Evolutionary conservation across 1,139 yeast species (phyloP).

Genomic region (Taphrina confusa): DNA sequence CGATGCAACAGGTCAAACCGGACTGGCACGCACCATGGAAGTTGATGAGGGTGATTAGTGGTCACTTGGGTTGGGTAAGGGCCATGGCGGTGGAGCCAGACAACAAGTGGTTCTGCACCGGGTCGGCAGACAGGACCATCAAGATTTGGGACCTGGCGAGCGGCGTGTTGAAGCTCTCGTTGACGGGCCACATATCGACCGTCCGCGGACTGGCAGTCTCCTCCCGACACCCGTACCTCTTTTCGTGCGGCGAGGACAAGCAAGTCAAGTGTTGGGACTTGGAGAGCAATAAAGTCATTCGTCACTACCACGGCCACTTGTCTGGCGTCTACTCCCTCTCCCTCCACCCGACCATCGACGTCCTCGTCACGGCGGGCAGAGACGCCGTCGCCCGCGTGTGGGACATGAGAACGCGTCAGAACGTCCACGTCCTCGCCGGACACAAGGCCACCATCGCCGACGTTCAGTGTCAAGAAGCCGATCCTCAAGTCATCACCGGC

Average conservation of each 20-base stretch:
- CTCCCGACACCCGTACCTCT: slow-evolving; percentile 77
- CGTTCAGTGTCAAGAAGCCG: slow-evolving; percentile 65
- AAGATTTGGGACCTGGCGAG: slow-evolving; percentile 85
- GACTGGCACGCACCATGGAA: slow-evolving; percentile 69
- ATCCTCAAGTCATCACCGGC: slow-evolving; percentile 82
- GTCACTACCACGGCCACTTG: slow-evolving; percentile 92
- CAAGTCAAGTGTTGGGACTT: slow-evolving; percentile 96
- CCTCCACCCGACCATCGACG: slow-evolving; percentile 81
- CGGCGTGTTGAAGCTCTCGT: slow-evolving; percentile 66
- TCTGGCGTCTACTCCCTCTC: slow-evolving; percentile 85
- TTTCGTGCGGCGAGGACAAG: slow-evolving; percentile 91
- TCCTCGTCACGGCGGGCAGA: slow-evolving; percentile 86
- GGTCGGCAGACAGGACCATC: slow-evolving; percentile 83
- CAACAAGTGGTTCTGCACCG: slow-evolving; percentile 89
- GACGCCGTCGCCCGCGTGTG: slow-evolving; percentile 86
- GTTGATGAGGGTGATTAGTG: slow-evolving; percentile 71
- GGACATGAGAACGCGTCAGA: slow-evolving; percentile 83
- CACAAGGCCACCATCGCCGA: slow-evolving; percentile 75
- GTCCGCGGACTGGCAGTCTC: slow-evolving; percentile 78
- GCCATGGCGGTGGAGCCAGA: slow-evolving; percentile 79
- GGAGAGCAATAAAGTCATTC: slow-evolving; percentile 74
- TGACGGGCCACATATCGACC: slow-evolving; percentile 90
- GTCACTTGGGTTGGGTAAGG: slow-evolving; percentile 93
- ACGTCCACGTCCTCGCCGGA: slow-evolving; percentile 77
- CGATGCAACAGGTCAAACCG: slow-evolving; percentile 45